These are phyloP conservation scores for Phaeosphaeria sp. DNA, from an alignment of 2,329 filamentous ascomycete species.

Conservation along the genomic window DNA sequence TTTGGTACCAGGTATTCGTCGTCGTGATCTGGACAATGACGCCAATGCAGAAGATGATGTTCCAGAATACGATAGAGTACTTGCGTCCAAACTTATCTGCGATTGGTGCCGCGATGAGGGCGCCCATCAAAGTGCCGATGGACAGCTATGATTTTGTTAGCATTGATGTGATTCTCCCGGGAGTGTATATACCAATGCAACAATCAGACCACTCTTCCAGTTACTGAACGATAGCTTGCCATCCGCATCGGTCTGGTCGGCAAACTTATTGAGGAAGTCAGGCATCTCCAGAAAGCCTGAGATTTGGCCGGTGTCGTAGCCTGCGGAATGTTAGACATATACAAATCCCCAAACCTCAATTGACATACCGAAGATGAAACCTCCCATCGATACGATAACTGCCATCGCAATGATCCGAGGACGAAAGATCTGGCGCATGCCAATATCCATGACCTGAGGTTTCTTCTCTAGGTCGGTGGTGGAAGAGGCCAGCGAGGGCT, in stretches of 20 bases:
- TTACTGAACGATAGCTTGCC: slow-evolving; percentile 38
- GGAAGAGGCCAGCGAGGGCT: slow-evolving; percentile 30
- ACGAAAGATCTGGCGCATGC: slow-evolving; percentile 37
- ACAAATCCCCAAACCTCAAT: not conserved
- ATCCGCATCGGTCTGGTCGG: slow-evolving; percentile 27
- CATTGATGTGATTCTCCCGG: not conserved
- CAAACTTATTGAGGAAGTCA: slow-evolving; percentile 40
- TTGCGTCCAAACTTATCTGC: slow-evolving; percentile 69
- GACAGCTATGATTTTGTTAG: slow-evolving; percentile 32
- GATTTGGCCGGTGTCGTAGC: slow-evolving; percentile 47
- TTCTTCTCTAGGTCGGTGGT: slow-evolving; percentile 39
- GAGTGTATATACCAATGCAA: slow-evolving; percentile 48
- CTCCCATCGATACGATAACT: slow-evolving; percentile 44
- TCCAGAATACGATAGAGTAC: slow-evolving; percentile 67
- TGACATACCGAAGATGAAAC: slow-evolving; percentile 26
- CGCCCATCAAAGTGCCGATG: slow-evolving; percentile 77
- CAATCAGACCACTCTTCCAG: slow-evolving; percentile 42
- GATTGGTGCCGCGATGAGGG: slow-evolving; percentile 64
- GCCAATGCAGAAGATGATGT: slow-evolving; percentile 69
- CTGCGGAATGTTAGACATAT: slow-evolving; percentile 26
- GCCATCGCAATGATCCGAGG: slow-evolving; percentile 44
- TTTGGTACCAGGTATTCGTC: slow-evolving; percentile 64
- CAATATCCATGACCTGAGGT: slow-evolving; percentile 28
- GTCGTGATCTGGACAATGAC: slow-evolving; percentile 72
- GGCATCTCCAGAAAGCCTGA: slow-evolving; percentile 47